Percentiles rank a stretch among this genome's conserved stretches.
Evolutionary conservation across 768 basidiomycete genomes (phyloP).

Genomic region (Guyanaporus albipodus): DNA sequence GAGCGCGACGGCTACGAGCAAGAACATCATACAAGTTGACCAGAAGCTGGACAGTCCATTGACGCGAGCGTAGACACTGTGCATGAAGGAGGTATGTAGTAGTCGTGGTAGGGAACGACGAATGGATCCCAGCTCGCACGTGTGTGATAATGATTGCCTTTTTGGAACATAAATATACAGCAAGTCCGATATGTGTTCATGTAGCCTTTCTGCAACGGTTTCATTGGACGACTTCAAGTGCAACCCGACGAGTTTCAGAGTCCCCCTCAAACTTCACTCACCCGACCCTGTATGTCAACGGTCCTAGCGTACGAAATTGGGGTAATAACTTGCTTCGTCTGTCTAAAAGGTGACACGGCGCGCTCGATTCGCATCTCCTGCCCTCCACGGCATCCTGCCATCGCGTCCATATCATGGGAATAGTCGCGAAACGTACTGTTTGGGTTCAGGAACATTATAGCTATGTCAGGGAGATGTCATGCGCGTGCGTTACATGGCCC

Average conservation of each 20-base stretch:
- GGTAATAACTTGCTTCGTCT: too few relatives aligned
- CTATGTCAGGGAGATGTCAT: too few relatives aligned
- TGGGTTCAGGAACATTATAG: too few relatives aligned
- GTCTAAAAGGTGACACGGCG: neutral
- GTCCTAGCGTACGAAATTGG: neutral
- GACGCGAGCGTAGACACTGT: constrained; percentile 62
- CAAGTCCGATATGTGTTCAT: too few relatives aligned
- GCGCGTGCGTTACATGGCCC: neutral
- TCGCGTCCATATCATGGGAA: constrained; percentile 17
- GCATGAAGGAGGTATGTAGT: constrained; percentile 42
- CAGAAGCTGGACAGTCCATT: constrained; percentile 73
- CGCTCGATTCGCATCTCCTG: constrained; percentile 9
- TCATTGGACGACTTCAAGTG: too few relatives aligned
- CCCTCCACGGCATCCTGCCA: constrained; percentile 1
- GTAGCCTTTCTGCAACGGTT: neutral
- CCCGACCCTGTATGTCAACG: constrained; percentile 9
- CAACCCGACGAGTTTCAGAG: constrained; percentile 3
- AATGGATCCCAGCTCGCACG: constrained; percentile 12
- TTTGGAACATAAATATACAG: too few relatives aligned
- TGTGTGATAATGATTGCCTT: constrained; percentile 6
- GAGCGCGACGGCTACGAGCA: constrained; percentile 66
- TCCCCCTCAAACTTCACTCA: neutral
- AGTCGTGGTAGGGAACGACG: neutral
- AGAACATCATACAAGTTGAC: constrained; percentile 69
- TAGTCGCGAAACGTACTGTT: too few relatives aligned